Conservation (phyloP, 495 filamentous ascomycete species). For the Thermothielavioides terrestris region DNA sequence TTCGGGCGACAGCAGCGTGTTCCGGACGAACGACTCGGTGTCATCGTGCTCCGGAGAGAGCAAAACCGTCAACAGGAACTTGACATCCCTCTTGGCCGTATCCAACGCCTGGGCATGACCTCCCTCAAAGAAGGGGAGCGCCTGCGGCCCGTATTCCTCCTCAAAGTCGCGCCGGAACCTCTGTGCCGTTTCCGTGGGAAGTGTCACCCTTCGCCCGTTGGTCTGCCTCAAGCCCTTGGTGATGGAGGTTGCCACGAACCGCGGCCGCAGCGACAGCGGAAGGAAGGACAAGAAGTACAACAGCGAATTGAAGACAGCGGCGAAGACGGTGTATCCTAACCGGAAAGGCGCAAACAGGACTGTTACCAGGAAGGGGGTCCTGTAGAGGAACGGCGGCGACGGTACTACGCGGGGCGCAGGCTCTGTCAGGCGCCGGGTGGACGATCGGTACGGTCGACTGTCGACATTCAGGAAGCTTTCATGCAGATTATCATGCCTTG, state of each 20-base stretch:
- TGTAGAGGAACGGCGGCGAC: slow-evolving; percentile 54
- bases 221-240: slow-evolving; percentile 53
- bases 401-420: slow-evolving; percentile 76
- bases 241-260: slow-evolving; percentile 47
- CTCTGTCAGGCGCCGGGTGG: slow-evolving; percentile 33
- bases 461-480: slow-evolving; percentile 41
- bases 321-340: slow-evolving; percentile 60
- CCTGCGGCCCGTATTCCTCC: slow-evolving; percentile 71
- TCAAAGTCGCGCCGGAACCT: slow-evolving; percentile 88
- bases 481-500: slow-evolving; percentile 62
- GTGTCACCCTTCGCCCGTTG: slow-evolving; percentile 60
- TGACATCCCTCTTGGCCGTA: slow-evolving; percentile 77
- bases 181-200: slow-evolving; percentile 78
- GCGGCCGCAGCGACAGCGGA: slow-evolving; percentile 45
- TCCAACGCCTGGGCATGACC: slow-evolving; percentile 89
- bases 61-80: slow-evolving; percentile 77
- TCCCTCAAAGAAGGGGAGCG: slow-evolving; percentile 67
- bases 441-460: slow-evolving; percentile 25
- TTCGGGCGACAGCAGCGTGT: slow-evolving; percentile 70
- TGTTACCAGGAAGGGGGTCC: slow-evolving; percentile 63
- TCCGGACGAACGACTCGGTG: slow-evolving; percentile 69
- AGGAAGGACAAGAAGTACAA: slow-evolving; percentile 63
- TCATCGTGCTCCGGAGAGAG: slow-evolving; percentile 91
- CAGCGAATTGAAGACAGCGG: slow-evolving; percentile 57
- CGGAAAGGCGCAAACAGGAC: slow-evolving; percentile 77